phyloP scores from a whole-genome alignment of 2,329 filamentous ascomycete genomes.

The Xylariales sp. region DNA sequence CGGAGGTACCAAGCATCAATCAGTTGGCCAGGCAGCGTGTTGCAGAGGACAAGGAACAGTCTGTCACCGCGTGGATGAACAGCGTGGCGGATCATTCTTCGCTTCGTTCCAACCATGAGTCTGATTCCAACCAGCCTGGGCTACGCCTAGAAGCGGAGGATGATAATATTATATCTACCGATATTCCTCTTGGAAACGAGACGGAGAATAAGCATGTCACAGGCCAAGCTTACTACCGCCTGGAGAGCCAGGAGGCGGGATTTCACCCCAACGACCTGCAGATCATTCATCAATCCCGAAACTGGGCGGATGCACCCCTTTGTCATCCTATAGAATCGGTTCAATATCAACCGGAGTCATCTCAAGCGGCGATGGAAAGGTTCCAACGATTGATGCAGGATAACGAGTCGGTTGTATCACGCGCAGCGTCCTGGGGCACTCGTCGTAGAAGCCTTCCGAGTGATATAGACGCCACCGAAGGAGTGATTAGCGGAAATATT shows the following conservation, averaged over 20 bases:
- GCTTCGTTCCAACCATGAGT: too few species aligned
- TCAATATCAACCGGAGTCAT: slow-evolving; percentile 42
- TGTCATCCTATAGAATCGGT: slow-evolving; percentile 29
- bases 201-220: slow-evolving; percentile 48
- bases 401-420: slow-evolving; percentile 55
- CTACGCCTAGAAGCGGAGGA: too few species aligned
- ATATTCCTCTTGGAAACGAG: slow-evolving; percentile 38
- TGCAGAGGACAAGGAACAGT: too few species aligned
- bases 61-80: too few species aligned
- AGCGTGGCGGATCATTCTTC: too few species aligned
- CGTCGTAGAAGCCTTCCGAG: slow-evolving; percentile 61
- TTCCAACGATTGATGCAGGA: slow-evolving; percentile 50
- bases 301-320: slow-evolving; percentile 46
- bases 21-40: too few species aligned
- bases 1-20: too few species aligned
- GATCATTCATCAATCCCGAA: slow-evolving; percentile 36
- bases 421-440: slow-evolving; percentile 67
- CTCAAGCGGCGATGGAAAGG: slow-evolving; percentile 48
- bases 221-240: slow-evolving; percentile 46
- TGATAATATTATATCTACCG: slow-evolving; percentile 32
- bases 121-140: too few species aligned
- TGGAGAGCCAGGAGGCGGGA: background rate
- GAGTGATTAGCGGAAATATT: slow-evolving; percentile 55
- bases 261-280: too few species aligned
- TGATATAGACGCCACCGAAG: slow-evolving; percentile 53